Evolutionary conservation across 2,329 filamentous ascomycete species (phyloP).

Genomic region (Neonectria coccinea): DNA sequence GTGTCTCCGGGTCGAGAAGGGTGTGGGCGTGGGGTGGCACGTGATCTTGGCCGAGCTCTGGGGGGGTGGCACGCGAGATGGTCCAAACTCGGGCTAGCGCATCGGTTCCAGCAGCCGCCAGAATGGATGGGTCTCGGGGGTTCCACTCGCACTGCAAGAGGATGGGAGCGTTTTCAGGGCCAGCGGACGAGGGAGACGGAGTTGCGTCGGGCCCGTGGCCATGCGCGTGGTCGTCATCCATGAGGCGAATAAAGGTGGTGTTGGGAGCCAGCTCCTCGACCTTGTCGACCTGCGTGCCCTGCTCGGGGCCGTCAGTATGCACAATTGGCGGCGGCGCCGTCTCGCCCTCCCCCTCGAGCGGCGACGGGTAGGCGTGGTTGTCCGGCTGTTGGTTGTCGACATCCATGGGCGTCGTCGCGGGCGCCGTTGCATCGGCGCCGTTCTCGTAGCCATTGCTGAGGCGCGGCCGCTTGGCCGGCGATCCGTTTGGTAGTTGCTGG

Average conservation of each 20-base stretch:
- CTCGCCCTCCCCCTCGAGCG: conserved; percentile 70
- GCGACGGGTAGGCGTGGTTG: conserved; percentile 74
- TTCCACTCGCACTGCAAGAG: conserved; percentile 78
- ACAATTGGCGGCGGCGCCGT: conserved; percentile 63
- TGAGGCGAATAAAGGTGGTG: conserved; percentile 71
- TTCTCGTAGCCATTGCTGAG: conserved; percentile 73
- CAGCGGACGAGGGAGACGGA: conserved; percentile 53
- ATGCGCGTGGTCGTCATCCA: conserved; percentile 55
- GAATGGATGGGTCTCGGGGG: conserved; percentile 71
- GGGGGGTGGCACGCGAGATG: conserved; percentile 65
- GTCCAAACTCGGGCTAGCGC: conserved; percentile 78
- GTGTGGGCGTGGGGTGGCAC: conserved; percentile 52
- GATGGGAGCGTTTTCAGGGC: conserved; percentile 66
- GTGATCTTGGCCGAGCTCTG: conserved; percentile 56
- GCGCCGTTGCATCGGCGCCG: conserved; percentile 58
- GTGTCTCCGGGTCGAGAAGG: conserved; percentile 66
- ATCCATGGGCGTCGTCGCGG: conserved; percentile 68
- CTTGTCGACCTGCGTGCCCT: conserved; percentile 74
- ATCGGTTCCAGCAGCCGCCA: conserved; percentile 77
- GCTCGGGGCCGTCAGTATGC: conserved; percentile 71
- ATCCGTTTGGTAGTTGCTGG: conserved; percentile 64
- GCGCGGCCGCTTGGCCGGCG: conserved; percentile 68
- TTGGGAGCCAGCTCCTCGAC: conserved; percentile 69
- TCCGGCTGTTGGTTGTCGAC: conserved; percentile 63
- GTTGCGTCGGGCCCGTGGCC: conserved; percentile 50